phyloP scores from a whole-genome alignment of 2,329 filamentous ascomycete genomes.

The Hymenoscyphus fraxineus region DNA sequence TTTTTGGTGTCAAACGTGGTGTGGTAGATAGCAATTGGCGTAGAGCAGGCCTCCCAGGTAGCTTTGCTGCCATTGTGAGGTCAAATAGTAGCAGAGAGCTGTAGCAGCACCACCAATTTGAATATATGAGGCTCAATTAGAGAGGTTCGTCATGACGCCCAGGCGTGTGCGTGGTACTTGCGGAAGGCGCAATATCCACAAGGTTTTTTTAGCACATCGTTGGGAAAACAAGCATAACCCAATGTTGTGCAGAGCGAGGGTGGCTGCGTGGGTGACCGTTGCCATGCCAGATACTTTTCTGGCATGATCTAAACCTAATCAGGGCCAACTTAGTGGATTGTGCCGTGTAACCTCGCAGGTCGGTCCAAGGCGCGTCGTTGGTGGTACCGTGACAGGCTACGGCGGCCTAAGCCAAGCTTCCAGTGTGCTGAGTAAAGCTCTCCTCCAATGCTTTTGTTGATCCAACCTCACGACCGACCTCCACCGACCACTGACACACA shows the following conservation, averaged over 20 bases:
- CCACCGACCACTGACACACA: not conserved
- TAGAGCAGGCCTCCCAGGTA: not conserved
- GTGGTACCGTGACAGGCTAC: too few species aligned
- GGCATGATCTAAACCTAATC: not conserved
- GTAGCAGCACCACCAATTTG: not conserved
- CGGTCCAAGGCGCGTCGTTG: too few species aligned
- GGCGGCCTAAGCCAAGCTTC: not conserved
- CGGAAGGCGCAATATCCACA: not conserved
- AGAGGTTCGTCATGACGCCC: not conserved
- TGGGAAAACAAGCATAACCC: constrained; percentile 4
- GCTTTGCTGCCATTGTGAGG: not conserved
- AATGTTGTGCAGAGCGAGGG: constrained; percentile 6
- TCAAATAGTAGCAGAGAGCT: not conserved
- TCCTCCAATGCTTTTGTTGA: constrained; percentile 14
- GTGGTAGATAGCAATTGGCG: not conserved
- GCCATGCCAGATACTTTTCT: not conserved
- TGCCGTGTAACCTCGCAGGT: not conserved
- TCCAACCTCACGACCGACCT: constrained; percentile 5
- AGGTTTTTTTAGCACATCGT: not conserved
- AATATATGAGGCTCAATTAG: not conserved
- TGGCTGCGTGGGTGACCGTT: not conserved
- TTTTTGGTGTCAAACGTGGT: not conserved
- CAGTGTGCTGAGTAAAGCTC: not conserved
- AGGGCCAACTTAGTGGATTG: not conserved
- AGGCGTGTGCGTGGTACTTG: not conserved